Conservation (phyloP, 805 yeast species). For the Yamadazyma tumulicola region DNA sequence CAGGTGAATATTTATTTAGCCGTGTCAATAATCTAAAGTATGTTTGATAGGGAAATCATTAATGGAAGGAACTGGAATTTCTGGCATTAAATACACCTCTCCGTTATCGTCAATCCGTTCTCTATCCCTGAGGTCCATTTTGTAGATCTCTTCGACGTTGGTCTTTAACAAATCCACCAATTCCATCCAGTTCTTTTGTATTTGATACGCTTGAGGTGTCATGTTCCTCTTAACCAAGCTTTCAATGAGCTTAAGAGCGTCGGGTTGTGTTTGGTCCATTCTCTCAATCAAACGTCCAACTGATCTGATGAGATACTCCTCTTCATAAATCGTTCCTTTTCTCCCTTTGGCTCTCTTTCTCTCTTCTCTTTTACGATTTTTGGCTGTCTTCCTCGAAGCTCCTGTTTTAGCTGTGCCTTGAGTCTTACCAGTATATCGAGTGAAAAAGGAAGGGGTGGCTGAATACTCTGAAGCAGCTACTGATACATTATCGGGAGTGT, state of each 20-base stretch:
- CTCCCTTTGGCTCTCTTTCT: conserved; percentile 95
- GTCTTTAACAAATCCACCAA: conserved; percentile 53
- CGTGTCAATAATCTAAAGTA: conserved; percentile 59
- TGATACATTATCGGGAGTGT: conserved; percentile 89
- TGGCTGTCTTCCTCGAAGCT: conserved; percentile 86
- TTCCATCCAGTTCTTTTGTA: conserved; percentile 65
- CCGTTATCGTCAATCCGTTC: conserved; percentile 90
- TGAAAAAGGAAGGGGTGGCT: conserved; percentile 87
- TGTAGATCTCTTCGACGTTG: conserved; percentile 73
- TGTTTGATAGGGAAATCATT: conserved; percentile 57
- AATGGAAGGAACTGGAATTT: conserved; percentile 67
- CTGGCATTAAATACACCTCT: conserved; percentile 70
- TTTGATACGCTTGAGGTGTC: conserved; percentile 76
- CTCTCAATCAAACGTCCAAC: conserved; percentile 86
- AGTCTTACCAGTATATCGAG: conserved; percentile 95
- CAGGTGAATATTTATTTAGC: too few species aligned
- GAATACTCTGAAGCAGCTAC: conserved; percentile 93
- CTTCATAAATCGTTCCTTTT: conserved; percentile 96
- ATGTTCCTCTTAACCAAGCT: conserved; percentile 69
- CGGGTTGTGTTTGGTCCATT: conserved; percentile 66
- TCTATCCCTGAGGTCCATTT: conserved; percentile 78
- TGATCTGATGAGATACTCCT: conserved; percentile 86
- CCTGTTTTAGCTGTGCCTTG: conserved; percentile 96
- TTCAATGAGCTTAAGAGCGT: conserved; percentile 69
- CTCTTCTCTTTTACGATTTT: conserved; percentile 91